These are phyloP conservation scores for Vitellaria paradoxa DNA, from an alignment of 179 eudicot species.

Conservation along the genomic window DNA sequence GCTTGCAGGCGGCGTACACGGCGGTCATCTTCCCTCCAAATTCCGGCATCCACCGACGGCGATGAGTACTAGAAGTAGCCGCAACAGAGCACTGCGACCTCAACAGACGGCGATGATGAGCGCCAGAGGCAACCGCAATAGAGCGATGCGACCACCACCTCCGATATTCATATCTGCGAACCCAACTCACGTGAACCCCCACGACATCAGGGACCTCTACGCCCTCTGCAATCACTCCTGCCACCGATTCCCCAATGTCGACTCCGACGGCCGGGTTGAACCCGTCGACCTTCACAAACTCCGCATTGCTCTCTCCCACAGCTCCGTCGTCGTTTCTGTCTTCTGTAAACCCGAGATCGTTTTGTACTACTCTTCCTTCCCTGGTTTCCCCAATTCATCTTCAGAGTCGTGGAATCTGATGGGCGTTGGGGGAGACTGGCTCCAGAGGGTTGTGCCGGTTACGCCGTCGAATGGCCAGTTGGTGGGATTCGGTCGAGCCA, in stretches of 20 bases:
- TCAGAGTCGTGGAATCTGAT: neutral
- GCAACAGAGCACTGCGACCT: neutral
- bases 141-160: slow-evolving; percentile 15
- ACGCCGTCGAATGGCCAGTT: slow-evolving; percentile 50
- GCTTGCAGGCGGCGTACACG: slow-evolving; percentile 21
- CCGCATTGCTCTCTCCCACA: slow-evolving; percentile 55
- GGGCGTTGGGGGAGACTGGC: slow-evolving; percentile 34
- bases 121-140: neutral
- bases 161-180: slow-evolving; percentile 60
- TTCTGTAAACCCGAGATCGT: slow-evolving; percentile 36
- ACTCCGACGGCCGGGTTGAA: slow-evolving; percentile 22
- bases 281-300: slow-evolving; percentile 57
- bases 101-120: neutral
- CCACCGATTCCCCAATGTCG: slow-evolving; percentile 51
- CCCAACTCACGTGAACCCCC: slow-evolving; percentile 40
- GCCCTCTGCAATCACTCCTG: slow-evolving; percentile 60
- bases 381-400: neutral
- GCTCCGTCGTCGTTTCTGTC: slow-evolving; percentile 70
- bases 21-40: slow-evolving; percentile 28
- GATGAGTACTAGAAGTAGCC: neutral
- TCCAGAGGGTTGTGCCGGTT: slow-evolving; percentile 38
- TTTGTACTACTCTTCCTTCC: neutral
- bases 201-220: slow-evolving; percentile 47
- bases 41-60: slow-evolving; percentile 3
- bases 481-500: slow-evolving; percentile 87